Evolutionary conservation across 163 green algal genomes (phyloP), one percentile per base, ranked within the genome.

Genomic region (Chlorella variabilis): DNA sequence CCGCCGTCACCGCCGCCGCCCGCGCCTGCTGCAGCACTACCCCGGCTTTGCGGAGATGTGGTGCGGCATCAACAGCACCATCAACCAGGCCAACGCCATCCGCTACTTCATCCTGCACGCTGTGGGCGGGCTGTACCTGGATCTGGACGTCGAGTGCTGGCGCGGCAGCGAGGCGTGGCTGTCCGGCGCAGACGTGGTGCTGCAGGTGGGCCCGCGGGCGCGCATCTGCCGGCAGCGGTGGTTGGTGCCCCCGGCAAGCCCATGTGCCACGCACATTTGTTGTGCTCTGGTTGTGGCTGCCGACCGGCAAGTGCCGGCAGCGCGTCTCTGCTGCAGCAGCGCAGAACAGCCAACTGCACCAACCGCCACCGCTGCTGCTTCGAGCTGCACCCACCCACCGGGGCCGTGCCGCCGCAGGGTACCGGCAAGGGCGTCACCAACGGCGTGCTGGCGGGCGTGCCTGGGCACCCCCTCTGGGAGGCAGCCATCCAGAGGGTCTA

Each of bases 61-160:
- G 29, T 27, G 27, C 3, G 23, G 31, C 21, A 56, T 75, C 38
- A 27, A 75, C 39, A 36, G 48, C 39, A 58, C 39, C 41, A 75
- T 75, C 67, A 75, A 75, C 41, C 67, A 36, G 5, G 67, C 67
- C 41, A 58, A 84, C 39, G 42, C 79, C 23, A 21, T 67, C 3
- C 62, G 79, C 9, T 75, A 75, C 23, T 80, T 84, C 79, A 71
- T 84, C 45, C 27, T 84, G 69, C 70, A 80, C 70, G 69, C 69
- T 3, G 56, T 76, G 51, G 79, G 79, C 21, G 79, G 79, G 5
- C 41, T 84, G 1, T 84, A 80, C 69, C 56, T 80, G 7, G 79
- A 84, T 41, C 21, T 84, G 31, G 79, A 80, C 41, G 42, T 79
- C 34, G 67, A 84, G 70, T 84, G 79, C 58, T 84, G 73, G 41